Evolutionary conservation across 2,329 filamentous ascomycete species (phyloP), one percentile per base, ranked within the genome.

Genomic region (Lachnellula arida): DNA sequence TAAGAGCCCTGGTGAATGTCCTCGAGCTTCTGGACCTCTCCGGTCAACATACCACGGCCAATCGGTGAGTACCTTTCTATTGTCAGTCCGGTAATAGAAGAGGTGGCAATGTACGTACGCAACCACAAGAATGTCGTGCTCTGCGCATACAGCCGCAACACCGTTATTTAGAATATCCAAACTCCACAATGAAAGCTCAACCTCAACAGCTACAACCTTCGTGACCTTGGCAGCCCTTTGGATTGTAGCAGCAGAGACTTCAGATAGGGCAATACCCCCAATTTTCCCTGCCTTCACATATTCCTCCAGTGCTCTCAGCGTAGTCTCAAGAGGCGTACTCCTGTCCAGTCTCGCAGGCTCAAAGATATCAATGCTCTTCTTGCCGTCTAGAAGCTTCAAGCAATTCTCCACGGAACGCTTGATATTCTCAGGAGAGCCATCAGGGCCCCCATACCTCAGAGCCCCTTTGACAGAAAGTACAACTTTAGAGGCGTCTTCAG

Each of bases 71-170:
- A 92, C 0, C 68, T 70, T 46, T 58, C 40, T 56, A 11, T 51
- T 28, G 35, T 65, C 49, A 62, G 62, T 55, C 35, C 15, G 39
- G 17, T 49, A 8, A 40, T 46, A 25, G 22, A 55, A 28, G 32
- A 56, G n/a, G n/a, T 17, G 34, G 15, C 39, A 17, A 46, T 43
- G 15, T 53, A 63, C 67, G 17, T 65, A 69, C 65, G 86, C 87
- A 37, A 90, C 72, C 48, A 92, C 73, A 0, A 87, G 85, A 57
- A 93, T 90, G 47, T 77, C 74, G 46, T 87, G 71, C 67, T 92
- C 78, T 0, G 75, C 77, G 65, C 83, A 87, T 0, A 81, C 77
- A 7, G 67, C 63, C 1, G 71, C 70, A 28, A 77, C 68, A 4
- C 75, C 73, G 50, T 73, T 74, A 6, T 61, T 57, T 25, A 72